Conservation (phyloP, 2,329 filamentous ascomycete genomes). For the Xylaria sp. region DNA sequence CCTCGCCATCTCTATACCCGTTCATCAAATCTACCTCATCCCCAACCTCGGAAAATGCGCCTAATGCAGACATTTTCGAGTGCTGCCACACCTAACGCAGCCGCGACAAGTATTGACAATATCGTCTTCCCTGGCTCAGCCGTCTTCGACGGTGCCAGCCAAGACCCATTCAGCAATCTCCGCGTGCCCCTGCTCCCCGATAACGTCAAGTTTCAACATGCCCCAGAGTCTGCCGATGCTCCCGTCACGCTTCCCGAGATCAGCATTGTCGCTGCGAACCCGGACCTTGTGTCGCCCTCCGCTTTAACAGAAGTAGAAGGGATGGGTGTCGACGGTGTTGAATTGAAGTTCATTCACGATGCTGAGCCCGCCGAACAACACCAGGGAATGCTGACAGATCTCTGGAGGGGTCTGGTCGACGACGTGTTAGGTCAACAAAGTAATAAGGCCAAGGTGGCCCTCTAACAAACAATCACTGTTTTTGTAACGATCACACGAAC, state of each 20-base stretch:
- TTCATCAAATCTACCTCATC: slow-evolving; percentile 50
- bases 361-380: slow-evolving; percentile 46
- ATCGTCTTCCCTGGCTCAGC: slow-evolving; percentile 62
- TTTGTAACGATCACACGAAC: slow-evolving; percentile 34
- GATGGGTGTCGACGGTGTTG: slow-evolving; percentile 65
- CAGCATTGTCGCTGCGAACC: slow-evolving; percentile 66
- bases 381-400: slow-evolving; percentile 61
- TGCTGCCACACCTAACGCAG: slow-evolving; percentile 51
- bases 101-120: slow-evolving; percentile 59
- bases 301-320: slow-evolving; percentile 68
- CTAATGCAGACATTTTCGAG: slow-evolving; percentile 72
- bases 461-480: slow-evolving; percentile 34
- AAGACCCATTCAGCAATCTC: slow-evolving; percentile 53
- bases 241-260: slow-evolving; percentile 58
- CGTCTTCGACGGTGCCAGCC: slow-evolving; percentile 43
- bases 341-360: slow-evolving; percentile 64
- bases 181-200: slow-evolving; percentile 71
- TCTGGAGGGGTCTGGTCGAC: slow-evolving; percentile 68
- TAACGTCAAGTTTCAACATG: slow-evolving; percentile 60
- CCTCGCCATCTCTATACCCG: slow-evolving; percentile 49
- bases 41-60: slow-evolving; percentile 59
- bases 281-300: slow-evolving; percentile 61
- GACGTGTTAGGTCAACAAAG: slow-evolving; percentile 48
- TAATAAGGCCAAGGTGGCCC: slow-evolving; percentile 46
- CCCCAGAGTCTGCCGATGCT: slow-evolving; percentile 55